Conservation (phyloP, 1,284 basidiomycete species). For the Afroboletus lepidellus region DNA sequence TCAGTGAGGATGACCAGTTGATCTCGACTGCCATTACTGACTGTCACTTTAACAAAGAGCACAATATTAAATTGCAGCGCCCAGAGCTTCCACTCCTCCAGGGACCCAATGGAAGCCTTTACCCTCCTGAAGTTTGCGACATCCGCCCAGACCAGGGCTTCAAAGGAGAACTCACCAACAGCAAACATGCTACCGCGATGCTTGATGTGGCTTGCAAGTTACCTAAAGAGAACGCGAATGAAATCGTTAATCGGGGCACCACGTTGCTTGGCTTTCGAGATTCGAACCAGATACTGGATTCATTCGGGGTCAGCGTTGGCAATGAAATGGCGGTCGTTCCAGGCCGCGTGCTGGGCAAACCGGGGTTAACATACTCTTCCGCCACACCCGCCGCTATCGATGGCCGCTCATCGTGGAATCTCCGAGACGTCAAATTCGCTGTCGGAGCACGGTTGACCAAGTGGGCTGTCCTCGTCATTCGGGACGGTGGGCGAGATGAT, state of each 20-base stretch:
- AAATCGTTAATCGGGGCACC: conserved; percentile 59
- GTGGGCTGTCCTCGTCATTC: conserved; percentile 66
- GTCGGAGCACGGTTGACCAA: conserved; percentile 49
- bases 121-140: conserved; percentile 70
- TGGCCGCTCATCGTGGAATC: conserved; percentile 65
- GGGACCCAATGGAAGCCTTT: conserved; percentile 53
- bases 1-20: conserved; percentile 43
- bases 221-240: conserved; percentile 61
- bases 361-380: conserved; percentile 54
- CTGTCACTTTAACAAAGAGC: conserved; percentile 42
- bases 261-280: conserved; percentile 57
- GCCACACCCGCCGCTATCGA: conserved; percentile 46
- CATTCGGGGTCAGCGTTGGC: conserved; percentile 62
- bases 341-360: conserved; percentile 62
- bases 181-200: conserved; percentile 65
- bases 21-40: neutral
- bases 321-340: conserved; percentile 72
- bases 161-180: conserved; percentile 63
- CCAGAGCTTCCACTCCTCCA: conserved; percentile 62
- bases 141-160: conserved; percentile 70
- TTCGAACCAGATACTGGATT: conserved; percentile 41
- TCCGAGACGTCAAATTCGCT: conserved; percentile 60
- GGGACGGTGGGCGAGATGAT: conserved; percentile 48
- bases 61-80: conserved; percentile 46
- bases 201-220: conserved; percentile 64